These are phyloP conservation scores for Candida chauliodis DNA, from an alignment of 805 yeast genomes.

Conservation along the genomic window DNA sequence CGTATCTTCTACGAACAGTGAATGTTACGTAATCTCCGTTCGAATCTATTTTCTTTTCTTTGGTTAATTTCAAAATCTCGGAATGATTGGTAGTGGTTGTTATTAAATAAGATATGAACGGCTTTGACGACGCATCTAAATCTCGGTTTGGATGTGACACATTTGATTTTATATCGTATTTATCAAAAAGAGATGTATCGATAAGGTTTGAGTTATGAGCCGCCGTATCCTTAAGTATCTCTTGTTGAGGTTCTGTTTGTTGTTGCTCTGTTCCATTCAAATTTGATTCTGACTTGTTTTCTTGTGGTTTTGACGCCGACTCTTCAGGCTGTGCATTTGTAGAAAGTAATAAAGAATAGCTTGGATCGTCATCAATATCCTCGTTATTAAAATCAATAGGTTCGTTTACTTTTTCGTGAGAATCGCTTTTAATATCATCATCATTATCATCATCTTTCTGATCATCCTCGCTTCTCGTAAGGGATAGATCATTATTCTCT, in stretches of 20 bases:
- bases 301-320: background rate
- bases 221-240: no score
- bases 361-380: conserved; percentile 10
- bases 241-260: background rate
- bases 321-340: background rate
- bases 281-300: background rate
- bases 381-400: background rate
- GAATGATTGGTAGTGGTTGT: conserved; percentile 64
- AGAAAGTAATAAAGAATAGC: conserved; percentile 11
- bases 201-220: background rate
- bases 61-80: conserved; percentile 37
- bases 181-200: conserved; percentile 11
- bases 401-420: background rate
- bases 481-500: background rate
- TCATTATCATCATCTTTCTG: background rate
- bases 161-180: conserved; percentile 18
- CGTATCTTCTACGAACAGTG: conserved; percentile 72
- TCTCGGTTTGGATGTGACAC: conserved; percentile 68
- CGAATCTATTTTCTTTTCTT: conserved; percentile 13
- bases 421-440: background rate
- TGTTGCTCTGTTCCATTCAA: no score
- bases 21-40: conserved; percentile 29
- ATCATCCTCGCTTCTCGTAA: background rate
- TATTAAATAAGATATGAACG: conserved; percentile 70
- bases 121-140: conserved; percentile 64